Evolutionary conservation across 495 filamentous ascomycete species (phyloP).

Genomic region (Aspergillus hancockii): DNA sequence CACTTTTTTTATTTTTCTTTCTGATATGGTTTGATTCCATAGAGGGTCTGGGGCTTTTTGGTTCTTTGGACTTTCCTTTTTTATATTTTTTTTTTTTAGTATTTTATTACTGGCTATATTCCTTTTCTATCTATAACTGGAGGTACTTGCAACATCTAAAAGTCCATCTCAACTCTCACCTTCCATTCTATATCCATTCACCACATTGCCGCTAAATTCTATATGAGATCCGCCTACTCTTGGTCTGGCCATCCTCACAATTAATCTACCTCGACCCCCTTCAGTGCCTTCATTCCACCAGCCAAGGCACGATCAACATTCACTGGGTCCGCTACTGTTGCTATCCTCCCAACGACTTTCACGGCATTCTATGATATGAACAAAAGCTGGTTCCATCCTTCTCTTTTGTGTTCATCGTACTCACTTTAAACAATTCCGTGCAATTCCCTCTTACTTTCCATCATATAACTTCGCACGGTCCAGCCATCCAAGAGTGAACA

Average conservation of each 20-base stretch:
- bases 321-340: conserved; percentile 23
- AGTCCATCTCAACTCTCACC: conserved; percentile 16
- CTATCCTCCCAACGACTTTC: conserved; percentile 13
- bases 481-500: neutral
- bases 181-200: conserved; percentile 21
- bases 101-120: conserved; percentile 16
- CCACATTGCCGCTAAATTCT: neutral
- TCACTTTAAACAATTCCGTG: neutral
- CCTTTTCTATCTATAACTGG: conserved; percentile 27
- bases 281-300: conserved; percentile 42
- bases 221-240: conserved; percentile 18
- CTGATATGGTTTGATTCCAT: conserved; percentile 13
- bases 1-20: conserved; percentile 14
- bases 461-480: neutral
- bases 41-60: conserved; percentile 14
- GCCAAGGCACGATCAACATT: conserved; percentile 29
- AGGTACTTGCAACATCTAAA: conserved; percentile 23
- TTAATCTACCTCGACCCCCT: conserved; percentile 19
- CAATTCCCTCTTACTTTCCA: conserved; percentile 8
- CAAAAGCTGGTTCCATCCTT: conserved; percentile 6
- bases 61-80: conserved; percentile 22
- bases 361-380: conserved; percentile 14
- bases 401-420: neutral
- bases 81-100: conserved; percentile 26
- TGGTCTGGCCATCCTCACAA: conserved; percentile 22